Conservation (phyloP, 441 rosid genomes). For the Syzygium syzygioides region DNA sequence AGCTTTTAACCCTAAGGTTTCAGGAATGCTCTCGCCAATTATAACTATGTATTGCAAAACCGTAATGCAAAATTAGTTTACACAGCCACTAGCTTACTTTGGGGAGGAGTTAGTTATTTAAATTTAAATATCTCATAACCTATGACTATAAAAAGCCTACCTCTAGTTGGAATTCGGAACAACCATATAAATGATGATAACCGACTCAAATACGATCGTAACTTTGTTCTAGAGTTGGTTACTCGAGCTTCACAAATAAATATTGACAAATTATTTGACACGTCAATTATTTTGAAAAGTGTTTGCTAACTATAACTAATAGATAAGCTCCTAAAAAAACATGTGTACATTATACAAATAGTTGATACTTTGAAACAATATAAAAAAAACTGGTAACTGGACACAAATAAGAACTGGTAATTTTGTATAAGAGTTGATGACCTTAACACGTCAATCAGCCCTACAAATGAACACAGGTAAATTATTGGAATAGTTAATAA, state of each 20-base stretch:
- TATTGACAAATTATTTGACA: no score
- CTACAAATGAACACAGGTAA: neutral
- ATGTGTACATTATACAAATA: neutral
- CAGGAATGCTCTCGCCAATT: neutral
- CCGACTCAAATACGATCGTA: neutral
- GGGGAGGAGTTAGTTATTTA: neutral
- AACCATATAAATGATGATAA: neutral
- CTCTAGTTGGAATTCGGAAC: neutral
- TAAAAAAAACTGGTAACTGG: neutral
- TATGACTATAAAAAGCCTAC: neutral
- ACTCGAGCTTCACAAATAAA: neutral
- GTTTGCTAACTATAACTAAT: neutral
- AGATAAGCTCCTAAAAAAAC: neutral
- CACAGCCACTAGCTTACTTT: neutral
- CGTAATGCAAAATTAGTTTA: neutral
- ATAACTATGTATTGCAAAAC: neutral
- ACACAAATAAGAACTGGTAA: neutral
- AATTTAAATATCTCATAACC: neutral
- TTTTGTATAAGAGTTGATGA: neutral
- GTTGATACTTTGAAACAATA: neutral
- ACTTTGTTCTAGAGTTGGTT: neutral
- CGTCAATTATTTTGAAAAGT: neutral
- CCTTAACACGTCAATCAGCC: neutral
- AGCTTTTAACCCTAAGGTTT: neutral
- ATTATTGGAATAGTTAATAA: neutral